phyloP scores from a whole-genome alignment of 495 filamentous ascomycete genomes.

The Penicillium riverlandense region DNA sequence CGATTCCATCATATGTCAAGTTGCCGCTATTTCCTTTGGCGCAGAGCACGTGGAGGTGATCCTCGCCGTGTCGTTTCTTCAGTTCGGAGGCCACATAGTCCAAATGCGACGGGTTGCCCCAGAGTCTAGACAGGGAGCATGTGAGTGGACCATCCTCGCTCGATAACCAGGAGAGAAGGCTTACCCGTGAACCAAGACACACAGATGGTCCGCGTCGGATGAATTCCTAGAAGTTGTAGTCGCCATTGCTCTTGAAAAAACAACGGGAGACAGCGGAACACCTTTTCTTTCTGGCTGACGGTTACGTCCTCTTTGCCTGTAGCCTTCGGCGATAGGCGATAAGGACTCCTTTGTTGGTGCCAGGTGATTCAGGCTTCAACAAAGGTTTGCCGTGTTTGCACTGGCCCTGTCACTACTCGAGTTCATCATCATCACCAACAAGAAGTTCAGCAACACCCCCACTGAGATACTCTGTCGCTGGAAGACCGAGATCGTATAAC shows the following conservation, averaged over 20 bases:
- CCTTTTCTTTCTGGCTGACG: neutral
- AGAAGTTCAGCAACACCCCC: no score
- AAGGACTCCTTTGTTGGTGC: neutral
- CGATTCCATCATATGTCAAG: slow-evolving; percentile 93
- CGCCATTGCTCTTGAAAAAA: no score
- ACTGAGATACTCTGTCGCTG: no score
- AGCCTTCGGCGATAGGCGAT: slow-evolving; percentile 7
- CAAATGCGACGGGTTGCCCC: slow-evolving; percentile 88
- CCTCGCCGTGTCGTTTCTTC: slow-evolving; percentile 54
- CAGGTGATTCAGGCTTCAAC: neutral
- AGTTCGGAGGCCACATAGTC: slow-evolving; percentile 61
- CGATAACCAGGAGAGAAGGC: slow-evolving; percentile 12
- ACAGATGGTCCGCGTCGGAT: slow-evolving; percentile 60
- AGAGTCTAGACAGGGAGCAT: slow-evolving; percentile 49
- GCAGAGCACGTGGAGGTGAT: slow-evolving; percentile 63
- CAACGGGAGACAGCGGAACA: neutral
- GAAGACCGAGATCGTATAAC: no score
- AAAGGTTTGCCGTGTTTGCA: neutral
- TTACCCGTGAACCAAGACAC: slow-evolving; percentile 94
- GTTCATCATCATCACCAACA: no score
- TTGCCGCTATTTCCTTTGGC: slow-evolving; percentile 73
- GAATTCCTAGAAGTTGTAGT: slow-evolving; percentile 1
- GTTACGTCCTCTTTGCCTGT: neutral
- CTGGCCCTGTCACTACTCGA: no score
- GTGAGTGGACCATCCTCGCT: neutral